Base-by-base conservation (phyloP, 129 eudicot species). In the Apium graveolens region DNA sequence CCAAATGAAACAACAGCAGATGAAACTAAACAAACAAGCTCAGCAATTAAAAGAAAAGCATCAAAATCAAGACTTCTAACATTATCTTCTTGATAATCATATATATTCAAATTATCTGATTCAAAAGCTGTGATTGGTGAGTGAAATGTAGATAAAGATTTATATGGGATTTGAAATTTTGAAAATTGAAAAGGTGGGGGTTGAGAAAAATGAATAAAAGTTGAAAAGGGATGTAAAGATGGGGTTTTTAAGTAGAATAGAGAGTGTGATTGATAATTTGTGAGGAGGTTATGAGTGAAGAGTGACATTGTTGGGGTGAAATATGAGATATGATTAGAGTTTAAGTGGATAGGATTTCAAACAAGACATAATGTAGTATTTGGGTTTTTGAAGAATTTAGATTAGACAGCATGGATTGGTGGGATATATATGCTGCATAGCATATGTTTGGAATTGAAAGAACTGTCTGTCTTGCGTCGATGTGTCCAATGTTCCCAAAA, bases 1-100 rank as follows among this genome's bases (percentile, higher is more conserved):
- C 86, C 92, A 4, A 87, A 35, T 37, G 94, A 87, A 37, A 88
- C 37, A 46, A 79, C 82, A 12, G 84, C 91, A 2, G 99, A 90
- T 17, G 96, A 90, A 74, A 85, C 84, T 13, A 95, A 86, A 39
- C 88, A 84, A 4, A 85, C 5, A 73, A 92, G 80, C 57, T 95
- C 99, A 11, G 90, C 75, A 48, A 88, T 13, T 0, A 90, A 88
- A 11, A 95, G 88, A 24, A 92, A 78, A 46, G 77, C 84, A 77
- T 95, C 96, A 31, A 88, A 78, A 75, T 79, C 78, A 70, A 88
- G 83, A 20, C 48, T 57, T 35, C 21, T 49, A 4, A 42, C 37
- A 39, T 27, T 44, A 45, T 69, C 79, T 78, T 74, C 43, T 45
- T 66, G 80, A 17, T 81, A 18, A 34, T 76, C 71, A 32, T 31